Base-by-base conservation (phyloP, 306 rosid genomes). In the Gynostemma pentaphyllum region DNA sequence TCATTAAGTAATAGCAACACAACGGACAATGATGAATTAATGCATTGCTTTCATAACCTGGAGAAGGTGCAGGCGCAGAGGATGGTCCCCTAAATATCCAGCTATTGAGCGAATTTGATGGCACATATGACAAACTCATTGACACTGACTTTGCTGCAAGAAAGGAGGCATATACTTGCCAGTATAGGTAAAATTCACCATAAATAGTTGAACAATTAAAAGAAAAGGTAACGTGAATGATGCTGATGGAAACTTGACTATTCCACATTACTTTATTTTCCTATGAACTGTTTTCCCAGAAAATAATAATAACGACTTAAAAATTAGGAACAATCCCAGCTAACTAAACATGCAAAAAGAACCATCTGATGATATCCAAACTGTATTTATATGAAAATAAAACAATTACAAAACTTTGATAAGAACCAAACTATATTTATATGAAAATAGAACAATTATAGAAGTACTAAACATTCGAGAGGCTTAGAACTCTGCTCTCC, bases 101-200 rank as follows among this genome's bases (percentile, higher is more conserved):
- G 42, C 28, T 63, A 64, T 47, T 65, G 34, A 56, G 71, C 49
- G 26, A 71, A 62, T 79, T 75, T 67, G 80, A 66, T 45, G 82
- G 61, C 64, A 79, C 74, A 78, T 62, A 82, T 39, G 81, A 70
- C 48, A 80, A 55, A 47, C 78, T 71, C 68, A 39, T 64, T 62
- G 75, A 70, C 64, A 77, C 46, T 13, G 83, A 82, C 74, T 76
- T 75, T 3, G 74, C 97, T 91, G 86, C 80, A 85, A 70, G 49
- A 49, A 55, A 26, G 64, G 53, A 71, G 68, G 27, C 46, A 42
- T 14, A 9, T 21, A 13, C 9, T 19, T 21, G 70, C 22, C 27
- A 29, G 2, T 66, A 34, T 14, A 12, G 16, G 52, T 8, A 11
- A 28, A 8, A 18, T 23, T 14, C 10, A 24, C 29, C 62, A 50